phyloP scores from a whole-genome alignment of 495 filamentous ascomycete species.

The Cetradonia linearis region DNA sequence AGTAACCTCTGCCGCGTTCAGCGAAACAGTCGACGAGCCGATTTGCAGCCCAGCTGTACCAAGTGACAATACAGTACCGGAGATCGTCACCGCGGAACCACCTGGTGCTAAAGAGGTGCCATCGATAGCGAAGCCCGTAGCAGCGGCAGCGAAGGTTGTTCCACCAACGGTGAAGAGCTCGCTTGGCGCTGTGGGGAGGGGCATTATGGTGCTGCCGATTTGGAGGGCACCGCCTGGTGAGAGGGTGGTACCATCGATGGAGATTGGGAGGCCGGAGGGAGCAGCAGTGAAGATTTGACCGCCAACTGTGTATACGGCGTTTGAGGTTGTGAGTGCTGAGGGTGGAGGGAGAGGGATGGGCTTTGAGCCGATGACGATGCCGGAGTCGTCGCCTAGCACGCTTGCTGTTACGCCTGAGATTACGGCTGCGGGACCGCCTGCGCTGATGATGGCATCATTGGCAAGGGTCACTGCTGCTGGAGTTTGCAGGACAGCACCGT shows the following conservation, averaged over 20 bases:
- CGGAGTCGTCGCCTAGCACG: neutral
- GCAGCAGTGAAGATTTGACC: slow-evolving; percentile 8
- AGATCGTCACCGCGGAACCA: slow-evolving; percentile 3
- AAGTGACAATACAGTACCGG: slow-evolving; percentile 10
- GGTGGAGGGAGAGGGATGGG: slow-evolving; percentile 5
- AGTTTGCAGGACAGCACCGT: neutral
- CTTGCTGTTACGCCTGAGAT: slow-evolving; percentile 5
- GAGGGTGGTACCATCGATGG: neutral
- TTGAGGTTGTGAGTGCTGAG: neutral
- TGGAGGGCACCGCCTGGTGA: slow-evolving; percentile 10
- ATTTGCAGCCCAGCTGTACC: slow-evolving; percentile 8
- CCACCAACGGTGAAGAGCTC: slow-evolving; percentile 11
- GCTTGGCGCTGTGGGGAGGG: neutral
- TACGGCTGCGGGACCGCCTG: slow-evolving; percentile 8
- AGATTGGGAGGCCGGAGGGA: neutral
- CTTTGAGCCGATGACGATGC: slow-evolving; percentile 6
- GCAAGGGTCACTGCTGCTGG: slow-evolving; percentile 2
- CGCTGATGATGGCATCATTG: slow-evolving; percentile 6
- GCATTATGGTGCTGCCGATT: slow-evolving; percentile 7
- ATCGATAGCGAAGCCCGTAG: neutral
- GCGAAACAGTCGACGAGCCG: slow-evolving; percentile 9
- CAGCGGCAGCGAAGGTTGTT: slow-evolving; percentile 5
- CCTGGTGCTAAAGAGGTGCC: neutral
- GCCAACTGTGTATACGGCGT: slow-evolving; percentile 1
- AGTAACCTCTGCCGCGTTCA: neutral